Evolutionary conservation across 1,284 basidiomycete genomes (phyloP), one percentile per base, ranked within the genome.

Genomic region (Boletus hoseneyae): DNA sequence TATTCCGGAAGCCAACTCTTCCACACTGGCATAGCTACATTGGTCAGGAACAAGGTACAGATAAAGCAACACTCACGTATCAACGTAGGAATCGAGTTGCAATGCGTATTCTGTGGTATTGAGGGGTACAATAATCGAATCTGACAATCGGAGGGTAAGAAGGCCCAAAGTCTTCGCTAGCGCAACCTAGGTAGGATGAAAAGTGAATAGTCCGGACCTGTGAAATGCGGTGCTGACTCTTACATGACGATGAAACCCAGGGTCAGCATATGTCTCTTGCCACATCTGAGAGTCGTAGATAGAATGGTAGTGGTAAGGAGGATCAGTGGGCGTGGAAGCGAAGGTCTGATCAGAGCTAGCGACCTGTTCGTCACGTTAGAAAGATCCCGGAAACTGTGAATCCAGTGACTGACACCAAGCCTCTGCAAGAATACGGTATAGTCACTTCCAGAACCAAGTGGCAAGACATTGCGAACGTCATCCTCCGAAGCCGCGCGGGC

Each of bases 221-320:
- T 3, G 12, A 32, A 35, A 16, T 15, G 37, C 32, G 34, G 13
- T 48, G 35, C 40, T 43, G 16, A 41, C 48, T 62, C 72, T 47
- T 60, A 83, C 82, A 69, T 92, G 88, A 47, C 82, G 79, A 58
- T 80, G 68, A 72, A 90, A 93, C 5, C 79, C 82, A 15, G 85
- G 84, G 66, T 94, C 91, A 32, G 78, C 87, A 60, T 82, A 93
- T 25, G 73, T 68, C 58, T 87, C 82, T 67, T 89, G 84, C 85
- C 85, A 94, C 45, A 73, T 70, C 59, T 85, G 79, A 25, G 78
- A 80, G 66, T 94, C 92, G 65, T 88, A 94, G 54, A 91, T 80
- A n/a, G 85, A 87, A 61, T 88, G 85, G 60, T 90, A 90, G 63
- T 90, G 89, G 62, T 90, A 90, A 6, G 80, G 77, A 6, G 90